These are phyloP conservation scores for Dictyostelium capitatum DNA, from an alignment of 78 protist species.

Conservation along the genomic window DNA sequence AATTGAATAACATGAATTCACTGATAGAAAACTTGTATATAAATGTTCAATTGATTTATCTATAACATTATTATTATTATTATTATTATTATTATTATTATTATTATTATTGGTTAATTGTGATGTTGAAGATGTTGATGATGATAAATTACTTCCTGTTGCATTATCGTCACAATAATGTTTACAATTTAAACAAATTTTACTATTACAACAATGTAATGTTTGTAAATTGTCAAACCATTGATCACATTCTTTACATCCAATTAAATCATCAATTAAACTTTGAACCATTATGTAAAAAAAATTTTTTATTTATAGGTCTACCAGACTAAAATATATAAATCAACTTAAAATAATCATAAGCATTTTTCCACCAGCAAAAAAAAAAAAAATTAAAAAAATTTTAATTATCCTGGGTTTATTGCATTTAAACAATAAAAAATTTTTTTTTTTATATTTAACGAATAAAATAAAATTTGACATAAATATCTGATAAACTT, in stretches of 20 bases:
- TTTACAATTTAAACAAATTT: constrained; percentile 1
- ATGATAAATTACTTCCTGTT: not conserved
- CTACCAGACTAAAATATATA: not conserved
- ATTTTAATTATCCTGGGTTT: too few species aligned
- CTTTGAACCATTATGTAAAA: not conserved
- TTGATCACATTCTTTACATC: constrained; percentile 6
- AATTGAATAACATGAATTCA: not conserved
- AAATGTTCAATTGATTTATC: not conserved
- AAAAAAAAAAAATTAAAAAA: too few species aligned
- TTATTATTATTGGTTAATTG: too few species aligned
- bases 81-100: too few species aligned
- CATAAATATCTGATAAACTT: too few species aligned
- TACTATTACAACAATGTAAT: not conserved
- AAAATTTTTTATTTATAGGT: constrained; percentile 1
- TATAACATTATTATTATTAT: too few species aligned
- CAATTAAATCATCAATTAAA: constrained; percentile 11
- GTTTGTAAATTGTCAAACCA: not conserved
- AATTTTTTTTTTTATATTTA: too few species aligned
- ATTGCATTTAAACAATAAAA: too few species aligned
- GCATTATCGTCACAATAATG: not conserved
- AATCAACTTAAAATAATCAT: not conserved
- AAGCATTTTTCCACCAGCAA: not conserved
- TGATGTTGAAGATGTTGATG: not conserved
- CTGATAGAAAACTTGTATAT: constrained; percentile 24
- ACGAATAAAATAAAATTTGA: too few species aligned